Evolutionary conservation across 2,329 filamentous ascomycete genomes (phyloP).

Genomic region (Penicillium concentricum): DNA sequence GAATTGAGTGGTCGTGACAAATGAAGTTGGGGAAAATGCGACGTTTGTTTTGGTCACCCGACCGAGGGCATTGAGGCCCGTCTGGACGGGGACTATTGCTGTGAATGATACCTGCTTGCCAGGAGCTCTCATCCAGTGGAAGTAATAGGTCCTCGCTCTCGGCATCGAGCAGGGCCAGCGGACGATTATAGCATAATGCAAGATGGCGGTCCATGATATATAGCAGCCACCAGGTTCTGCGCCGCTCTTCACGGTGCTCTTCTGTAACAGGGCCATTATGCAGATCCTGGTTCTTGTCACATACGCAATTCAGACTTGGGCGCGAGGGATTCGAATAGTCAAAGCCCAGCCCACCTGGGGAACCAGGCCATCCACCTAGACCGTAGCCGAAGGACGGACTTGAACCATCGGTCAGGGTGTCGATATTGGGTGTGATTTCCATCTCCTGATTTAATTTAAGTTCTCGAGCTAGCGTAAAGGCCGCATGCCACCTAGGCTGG

Average conservation of each 20-base stretch:
- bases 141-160: slow-evolving; percentile 81
- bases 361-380: slow-evolving; percentile 45
- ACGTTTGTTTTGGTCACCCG: slow-evolving; percentile 45
- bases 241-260: slow-evolving; percentile 84
- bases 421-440: slow-evolving; percentile 33
- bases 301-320: slow-evolving; percentile 38
- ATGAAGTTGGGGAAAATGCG: slow-evolving; percentile 75
- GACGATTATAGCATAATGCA: slow-evolving; percentile 87
- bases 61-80: slow-evolving; percentile 36
- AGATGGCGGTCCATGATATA: slow-evolving; percentile 90
- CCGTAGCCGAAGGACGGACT: slow-evolving; percentile 36
- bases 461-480: slow-evolving; percentile 85
- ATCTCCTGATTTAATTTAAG: slow-evolving; percentile 84
- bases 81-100: slow-evolving; percentile 47
- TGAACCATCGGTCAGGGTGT: slow-evolving; percentile 31
- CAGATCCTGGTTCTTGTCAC: slow-evolving; percentile 26
- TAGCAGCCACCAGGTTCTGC: slow-evolving; percentile 89
- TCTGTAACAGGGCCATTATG: slow-evolving; percentile 53
- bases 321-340: slow-evolving; percentile 40
- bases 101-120: slow-evolving; percentile 80
- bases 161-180: slow-evolving; percentile 79
- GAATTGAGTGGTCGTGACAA: slow-evolving; percentile 84
- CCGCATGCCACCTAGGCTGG: slow-evolving; percentile 70
- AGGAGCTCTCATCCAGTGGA: slow-evolving; percentile 82
- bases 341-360: slow-evolving; percentile 49